phyloP scores from a whole-genome alignment of 257 asterid genomes.

The Coffea canephora region DNA sequence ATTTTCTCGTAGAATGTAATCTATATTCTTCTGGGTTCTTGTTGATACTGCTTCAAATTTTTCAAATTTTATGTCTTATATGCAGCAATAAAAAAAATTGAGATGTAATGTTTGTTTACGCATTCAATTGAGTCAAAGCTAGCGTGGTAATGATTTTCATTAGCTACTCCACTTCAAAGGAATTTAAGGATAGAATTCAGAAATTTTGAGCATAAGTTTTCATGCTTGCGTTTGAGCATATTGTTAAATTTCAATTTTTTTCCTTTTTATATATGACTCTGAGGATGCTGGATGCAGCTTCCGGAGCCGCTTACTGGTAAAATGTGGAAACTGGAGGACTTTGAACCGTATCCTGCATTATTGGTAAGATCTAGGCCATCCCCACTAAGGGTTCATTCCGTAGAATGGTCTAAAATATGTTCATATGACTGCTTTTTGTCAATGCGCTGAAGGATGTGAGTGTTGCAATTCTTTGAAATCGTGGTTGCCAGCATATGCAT shows the following conservation, averaged over 20 bases:
- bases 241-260: too few species aligned
- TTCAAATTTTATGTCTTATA: background rate
- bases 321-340: conserved; percentile 73
- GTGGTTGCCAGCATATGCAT: background rate
- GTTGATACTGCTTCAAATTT: background rate
- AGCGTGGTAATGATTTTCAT: background rate
- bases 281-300: conserved; percentile 41
- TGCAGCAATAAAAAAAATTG: background rate
- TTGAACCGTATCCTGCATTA: conserved; percentile 75
- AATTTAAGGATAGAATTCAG: background rate
- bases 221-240: background rate
- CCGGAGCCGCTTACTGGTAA: conserved; percentile 87
- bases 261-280: background rate
- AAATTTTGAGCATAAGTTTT: background rate
- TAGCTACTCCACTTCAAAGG: background rate
- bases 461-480: background rate
- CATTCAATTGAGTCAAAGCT: background rate
- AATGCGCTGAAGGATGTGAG: too few species aligned
- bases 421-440: too few species aligned
- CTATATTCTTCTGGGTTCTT: background rate
- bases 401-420: background rate
- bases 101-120: background rate
- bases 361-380: conserved; percentile 44
- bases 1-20: background rate
- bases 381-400: background rate